phyloP scores from a whole-genome alignment of 2,329 filamentous ascomycete genomes.

The Fusarium sp. region DNA sequence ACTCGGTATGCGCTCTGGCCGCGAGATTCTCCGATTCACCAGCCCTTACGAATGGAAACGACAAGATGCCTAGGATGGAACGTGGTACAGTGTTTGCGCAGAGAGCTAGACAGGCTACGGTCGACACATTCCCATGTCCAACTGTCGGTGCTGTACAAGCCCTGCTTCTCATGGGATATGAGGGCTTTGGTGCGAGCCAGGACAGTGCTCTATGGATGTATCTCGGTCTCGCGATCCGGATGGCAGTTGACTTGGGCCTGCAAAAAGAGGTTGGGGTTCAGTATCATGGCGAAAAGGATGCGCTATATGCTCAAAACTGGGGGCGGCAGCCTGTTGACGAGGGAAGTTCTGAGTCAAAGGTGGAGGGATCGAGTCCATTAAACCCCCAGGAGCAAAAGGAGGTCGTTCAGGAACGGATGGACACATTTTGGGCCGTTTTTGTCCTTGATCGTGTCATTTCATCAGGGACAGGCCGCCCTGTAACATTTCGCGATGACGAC shows the following conservation, averaged over 20 bases:
- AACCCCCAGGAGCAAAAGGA: constrained; percentile 66
- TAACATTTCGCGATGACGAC: constrained; percentile 84
- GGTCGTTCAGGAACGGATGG: constrained; percentile 81
- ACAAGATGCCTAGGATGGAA: constrained; percentile 66
- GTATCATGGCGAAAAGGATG: constrained; percentile 64
- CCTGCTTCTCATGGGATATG: constrained; percentile 83
- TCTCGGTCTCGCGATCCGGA: constrained; percentile 83
- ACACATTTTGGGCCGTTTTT: constrained; percentile 92
- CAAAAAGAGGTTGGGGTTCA: constrained; percentile 81
- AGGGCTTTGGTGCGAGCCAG: constrained; percentile 87
- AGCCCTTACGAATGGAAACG: constrained; percentile 57
- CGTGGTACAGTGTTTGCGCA: constrained; percentile 82
- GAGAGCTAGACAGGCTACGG: constrained; percentile 81
- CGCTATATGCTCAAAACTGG: constrained; percentile 58
- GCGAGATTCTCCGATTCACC: constrained; percentile 78
- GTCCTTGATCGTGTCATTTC: constrained; percentile 88
- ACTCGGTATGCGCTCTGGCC: constrained; percentile 83
- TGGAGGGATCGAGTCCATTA: constrained; percentile 53
- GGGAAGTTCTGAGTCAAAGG: constrained; percentile 53
- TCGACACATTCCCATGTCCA: constrained; percentile 84
- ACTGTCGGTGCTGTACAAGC: constrained; percentile 86
- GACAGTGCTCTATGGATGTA: constrained; percentile 96
- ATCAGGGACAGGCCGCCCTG: constrained; percentile 83
- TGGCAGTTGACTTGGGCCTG: constrained; percentile 81
- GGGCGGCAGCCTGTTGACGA: constrained; percentile 49